These are phyloP conservation scores for Ehretia macrophylla DNA, from an alignment of 257 asterid genomes.

Conservation along the genomic window DNA sequence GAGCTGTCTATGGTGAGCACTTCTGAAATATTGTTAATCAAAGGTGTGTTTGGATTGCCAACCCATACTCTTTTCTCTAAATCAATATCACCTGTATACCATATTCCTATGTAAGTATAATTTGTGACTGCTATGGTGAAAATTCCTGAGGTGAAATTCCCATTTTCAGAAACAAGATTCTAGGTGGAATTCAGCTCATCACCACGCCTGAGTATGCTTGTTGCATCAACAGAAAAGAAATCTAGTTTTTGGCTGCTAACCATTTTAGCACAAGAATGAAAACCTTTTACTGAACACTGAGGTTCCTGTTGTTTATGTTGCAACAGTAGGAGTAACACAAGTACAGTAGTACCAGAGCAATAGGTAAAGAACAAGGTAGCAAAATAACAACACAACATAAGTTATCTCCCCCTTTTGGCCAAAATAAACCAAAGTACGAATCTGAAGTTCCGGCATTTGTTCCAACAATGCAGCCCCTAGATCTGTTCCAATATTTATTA, in stretches of 20 bases:
- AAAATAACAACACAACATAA: no score
- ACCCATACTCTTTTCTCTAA: slow-evolving; percentile 25
- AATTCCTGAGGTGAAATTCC: slow-evolving; percentile 38
- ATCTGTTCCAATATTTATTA: no score
- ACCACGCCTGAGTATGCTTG: slow-evolving; percentile 28
- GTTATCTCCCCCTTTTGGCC: no score
- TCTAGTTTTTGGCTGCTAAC: slow-evolving; percentile 3
- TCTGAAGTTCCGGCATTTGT: no score
- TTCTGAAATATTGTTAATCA: not conserved
- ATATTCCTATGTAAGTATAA: slow-evolving; percentile 34
- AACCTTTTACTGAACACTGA: no score
- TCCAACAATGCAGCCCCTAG: no score
- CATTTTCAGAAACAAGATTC: slow-evolving; percentile 26
- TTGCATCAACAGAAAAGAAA: not conserved
- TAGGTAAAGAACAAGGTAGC: no score
- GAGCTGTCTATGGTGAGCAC: slow-evolving; percentile 25
- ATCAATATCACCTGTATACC: slow-evolving; percentile 12
- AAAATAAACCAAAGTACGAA: no score
- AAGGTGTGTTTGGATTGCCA: slow-evolving; percentile 30
- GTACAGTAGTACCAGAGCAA: no score
- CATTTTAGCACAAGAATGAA: no score
- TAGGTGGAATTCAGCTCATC: slow-evolving; percentile 27
- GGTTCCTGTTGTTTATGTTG: no score
- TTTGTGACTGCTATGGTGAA: slow-evolving; percentile 13
- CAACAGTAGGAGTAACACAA: no score